Percentiles rank a stretch among this genome's conserved stretches.
Evolutionary conservation across 805 yeast genomes (phyloP).

Genomic region (Candida orba): DNA sequence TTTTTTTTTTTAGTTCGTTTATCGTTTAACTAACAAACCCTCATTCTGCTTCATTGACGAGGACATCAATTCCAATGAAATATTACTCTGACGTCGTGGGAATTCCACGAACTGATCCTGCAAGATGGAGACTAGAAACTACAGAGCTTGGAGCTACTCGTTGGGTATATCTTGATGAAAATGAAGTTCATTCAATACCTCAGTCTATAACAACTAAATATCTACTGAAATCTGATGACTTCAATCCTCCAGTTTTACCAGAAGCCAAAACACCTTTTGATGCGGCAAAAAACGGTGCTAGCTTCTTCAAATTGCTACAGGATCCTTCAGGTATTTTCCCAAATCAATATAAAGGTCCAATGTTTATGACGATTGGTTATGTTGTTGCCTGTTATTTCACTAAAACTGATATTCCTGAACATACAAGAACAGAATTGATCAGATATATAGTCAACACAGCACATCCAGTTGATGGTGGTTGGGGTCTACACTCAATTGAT

Average conservation of each 20-base stretch:
- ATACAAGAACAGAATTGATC: slow-evolving; percentile 59
- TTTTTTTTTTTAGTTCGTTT: not conserved
- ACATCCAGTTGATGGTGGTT: slow-evolving; percentile 99
- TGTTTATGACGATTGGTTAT: slow-evolving; percentile 93
- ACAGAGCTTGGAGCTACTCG: slow-evolving; percentile 69
- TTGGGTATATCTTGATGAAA: slow-evolving; percentile 60
- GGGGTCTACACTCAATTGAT: slow-evolving; percentile 94
- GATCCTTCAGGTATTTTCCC: slow-evolving; percentile 84
- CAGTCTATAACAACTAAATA: slow-evolving; percentile 55
- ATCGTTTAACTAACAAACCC: not conserved
- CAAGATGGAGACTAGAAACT: slow-evolving; percentile 67
- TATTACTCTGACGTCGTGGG: slow-evolving; percentile 66
- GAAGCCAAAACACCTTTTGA: slow-evolving; percentile 39
- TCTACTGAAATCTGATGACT: slow-evolving; percentile 35
- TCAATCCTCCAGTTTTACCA: slow-evolving; percentile 31
- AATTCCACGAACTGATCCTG: slow-evolving; percentile 58
- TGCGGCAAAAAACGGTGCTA: slow-evolving; percentile 68
- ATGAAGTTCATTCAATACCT: slow-evolving; percentile 33
- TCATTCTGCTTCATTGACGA: not conserved
- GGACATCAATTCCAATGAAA: not conserved
- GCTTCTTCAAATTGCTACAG: slow-evolving; percentile 63
- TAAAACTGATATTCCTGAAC: slow-evolving; percentile 59
- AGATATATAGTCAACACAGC: slow-evolving; percentile 86
- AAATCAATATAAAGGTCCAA: slow-evolving; percentile 92
- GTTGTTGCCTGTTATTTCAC: slow-evolving; percentile 69